Base-by-base conservation (phyloP, 495 filamentous ascomycete genomes). In the Aspergillus incahuasiensis region DNA sequence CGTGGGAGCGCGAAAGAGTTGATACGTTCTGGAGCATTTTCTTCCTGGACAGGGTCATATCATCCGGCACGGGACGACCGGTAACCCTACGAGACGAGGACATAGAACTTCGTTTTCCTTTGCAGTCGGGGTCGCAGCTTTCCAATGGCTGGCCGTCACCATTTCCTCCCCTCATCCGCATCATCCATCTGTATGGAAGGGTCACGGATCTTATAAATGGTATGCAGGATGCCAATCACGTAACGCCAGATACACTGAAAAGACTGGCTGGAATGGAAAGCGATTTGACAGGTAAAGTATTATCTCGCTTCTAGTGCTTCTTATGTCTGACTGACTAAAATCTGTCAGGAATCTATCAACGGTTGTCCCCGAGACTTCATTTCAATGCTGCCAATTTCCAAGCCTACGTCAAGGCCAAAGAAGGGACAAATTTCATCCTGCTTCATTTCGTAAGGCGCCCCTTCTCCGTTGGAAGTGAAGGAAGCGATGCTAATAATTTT, bases 1-100 rank as follows among this genome's bases (percentile, higher is more conserved):
- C 77, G 0, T 71, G 78, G 47, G 86, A 91, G 64, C 79, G 87
- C 48, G 89, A 91, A 57, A 79, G 87, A 28, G 86, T 89, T 15
- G 87, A 92, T 63, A 89, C 89, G 0, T 89, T 92, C 61, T 95
- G 88, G 88, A 84, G 88, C 21, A 85, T 95, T 21, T 92, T 92
- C 68, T 86, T 92, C 62, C 77, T 95, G 8, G 90, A 95, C 62
- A 78, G 90, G 32, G 86, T 90, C 52, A 91, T 92, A 51, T 92
- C 89, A 4, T 91, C 88, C 11, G 89, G 89, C 0, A 92, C 89
- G 24, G 90, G 90, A 15, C 73, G 89, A 40, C 83, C 88, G 3
- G 89, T 90, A 5, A 92, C 89, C 1, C 75, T 95, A 24, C 82
- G 86, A 50, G 88, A 92, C 59, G 82, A 86, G 56, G 88, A 92